Percentiles rank a stretch among this genome's conserved stretches.
Evolutionary conservation across 441 rosid species (phyloP).

Genomic region (Mallotus repandus): DNA sequence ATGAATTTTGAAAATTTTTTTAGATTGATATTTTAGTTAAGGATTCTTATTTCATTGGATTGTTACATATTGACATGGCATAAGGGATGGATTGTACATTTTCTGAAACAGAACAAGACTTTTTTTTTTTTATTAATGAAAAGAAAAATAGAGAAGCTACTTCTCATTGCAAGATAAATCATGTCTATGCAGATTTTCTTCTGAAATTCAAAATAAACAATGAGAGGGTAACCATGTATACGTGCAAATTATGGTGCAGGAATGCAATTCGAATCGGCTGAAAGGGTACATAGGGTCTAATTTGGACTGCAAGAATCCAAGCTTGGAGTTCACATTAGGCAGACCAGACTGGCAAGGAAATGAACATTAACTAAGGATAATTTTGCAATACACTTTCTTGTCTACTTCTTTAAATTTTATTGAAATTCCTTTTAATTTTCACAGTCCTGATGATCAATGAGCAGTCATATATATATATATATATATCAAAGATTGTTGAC

Average conservation of each 20-base stretch:
- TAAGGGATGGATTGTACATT: too few relatives aligned
- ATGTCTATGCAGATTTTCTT: neutral
- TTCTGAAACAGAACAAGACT: too few relatives aligned
- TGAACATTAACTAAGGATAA: slow-evolving; percentile 30
- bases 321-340: slow-evolving; percentile 78
- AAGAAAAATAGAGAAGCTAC: too few relatives aligned
- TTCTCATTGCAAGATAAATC: neutral
- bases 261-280: slow-evolving; percentile 26
- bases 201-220: neutral
- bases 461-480: slow-evolving; percentile 5
- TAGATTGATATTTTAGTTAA: too few relatives aligned
- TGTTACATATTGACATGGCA: too few relatives aligned
- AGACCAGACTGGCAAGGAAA: slow-evolving; percentile 73
- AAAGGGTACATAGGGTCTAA: slow-evolving; percentile 29
- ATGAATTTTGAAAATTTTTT: too few relatives aligned
- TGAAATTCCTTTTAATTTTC: neutral
- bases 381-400: neutral
- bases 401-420: neutral
- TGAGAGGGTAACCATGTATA: neutral
- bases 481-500: neutral
- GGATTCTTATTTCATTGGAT: too few relatives aligned
- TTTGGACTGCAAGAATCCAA: slow-evolving; percentile 50
- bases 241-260: slow-evolving; percentile 31
- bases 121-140: neutral
- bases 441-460: slow-evolving; percentile 15